Base-by-base conservation (phyloP, 2,329 filamentous ascomycete genomes). In the Trichoderma atroviride region DNA sequence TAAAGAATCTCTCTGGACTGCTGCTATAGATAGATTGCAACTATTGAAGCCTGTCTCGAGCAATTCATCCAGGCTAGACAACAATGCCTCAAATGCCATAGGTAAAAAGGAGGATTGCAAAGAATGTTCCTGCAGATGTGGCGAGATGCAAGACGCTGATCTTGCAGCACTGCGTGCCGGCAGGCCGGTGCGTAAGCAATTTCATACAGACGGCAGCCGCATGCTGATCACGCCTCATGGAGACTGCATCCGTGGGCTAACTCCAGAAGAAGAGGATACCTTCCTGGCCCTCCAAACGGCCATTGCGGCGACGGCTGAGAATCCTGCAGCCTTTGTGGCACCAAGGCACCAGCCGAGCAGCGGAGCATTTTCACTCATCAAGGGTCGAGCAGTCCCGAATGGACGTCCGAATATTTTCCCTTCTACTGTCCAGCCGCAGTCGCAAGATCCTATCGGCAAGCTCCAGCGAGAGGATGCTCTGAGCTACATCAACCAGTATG, bases 161-260 rank as follows among this genome's bases (percentile, higher is more conserved):
- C 84, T 88, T 35, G 80, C 83, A 16, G 78, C 82, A 3, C 81
- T 91, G 7, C 81, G 84, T n/a, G 81, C 83, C 2, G 88, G 88
- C 59, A 83, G 84, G 70, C 81, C 87, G 13, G 87, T 91, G 10
- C 86, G 85, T 70, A 91, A 90, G 77, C 79, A 89, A 50, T 80
- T 80, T 60, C 79, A 80, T 61, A 82, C 88, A 2, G 89, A 91
- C 71, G 89, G 88, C 68, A 85, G 86, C 77, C 86, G 90, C 31
- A 88, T 92, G 72, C 85, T 94, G 73, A 87, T 94, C 64, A 94
- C 92, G 0, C 91, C 92, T 0, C 89, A 91, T 71, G 92, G 92
- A 13, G 89, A 92, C 71, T 92, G 91, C 76, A 83, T 95, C n/a
- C 89, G 90, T 72, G 90, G 91, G 69, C 80, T 96, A 66, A 89